Evolutionary conservation across 1,139 yeast genomes (phyloP).

Genomic region (Meyerozyma carpophila): DNA sequence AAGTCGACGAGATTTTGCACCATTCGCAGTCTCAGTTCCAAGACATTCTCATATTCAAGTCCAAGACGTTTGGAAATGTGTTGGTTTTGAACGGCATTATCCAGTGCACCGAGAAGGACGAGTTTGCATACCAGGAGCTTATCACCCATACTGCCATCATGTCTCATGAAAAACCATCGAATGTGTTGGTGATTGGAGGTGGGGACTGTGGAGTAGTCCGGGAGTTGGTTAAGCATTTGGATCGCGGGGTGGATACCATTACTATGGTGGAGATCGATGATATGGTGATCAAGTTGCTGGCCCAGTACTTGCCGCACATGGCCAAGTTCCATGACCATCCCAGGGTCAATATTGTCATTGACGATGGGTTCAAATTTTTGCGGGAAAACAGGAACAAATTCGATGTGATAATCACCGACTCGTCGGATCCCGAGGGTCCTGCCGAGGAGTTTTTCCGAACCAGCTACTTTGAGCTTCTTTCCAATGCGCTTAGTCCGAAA

Average conservation of each 20-base stretch:
- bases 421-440: conserved; percentile 98
- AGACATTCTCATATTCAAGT: conserved; percentile 60
- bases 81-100: conserved; percentile 81
- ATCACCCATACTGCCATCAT: conserved; percentile 75
- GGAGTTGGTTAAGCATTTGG: conserved; percentile 72
- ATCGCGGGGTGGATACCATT: conserved; percentile 53
- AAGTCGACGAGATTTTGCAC: conserved; percentile 28
- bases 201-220: conserved; percentile 93
- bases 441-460: conserved; percentile 90
- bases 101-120: conserved; percentile 87
- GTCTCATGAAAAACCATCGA: conserved; percentile 68
- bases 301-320: conserved; percentile 76
- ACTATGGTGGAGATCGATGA: conserved; percentile 90
- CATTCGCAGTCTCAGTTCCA: conserved; percentile 21
- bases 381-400: conserved; percentile 41
- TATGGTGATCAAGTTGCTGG: conserved; percentile 71
- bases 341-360: conserved; percentile 66
- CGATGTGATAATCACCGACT: conserved; percentile 91
- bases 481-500: conserved; percentile 59
- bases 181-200: conserved; percentile 84
- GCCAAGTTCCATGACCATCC: conserved; percentile 67
- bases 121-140: conserved; percentile 87
- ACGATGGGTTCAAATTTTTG: conserved; percentile 86
- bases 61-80: conserved; percentile 76
- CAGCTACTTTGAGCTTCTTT: conserved; percentile 69